Percentiles rank a stretch among this genome's conserved stretches.
These are phyloP conservation scores for Plasmodium gonderi DNA, from an alignment of 169 alveolate genomes.

Conservation along the genomic window DNA sequence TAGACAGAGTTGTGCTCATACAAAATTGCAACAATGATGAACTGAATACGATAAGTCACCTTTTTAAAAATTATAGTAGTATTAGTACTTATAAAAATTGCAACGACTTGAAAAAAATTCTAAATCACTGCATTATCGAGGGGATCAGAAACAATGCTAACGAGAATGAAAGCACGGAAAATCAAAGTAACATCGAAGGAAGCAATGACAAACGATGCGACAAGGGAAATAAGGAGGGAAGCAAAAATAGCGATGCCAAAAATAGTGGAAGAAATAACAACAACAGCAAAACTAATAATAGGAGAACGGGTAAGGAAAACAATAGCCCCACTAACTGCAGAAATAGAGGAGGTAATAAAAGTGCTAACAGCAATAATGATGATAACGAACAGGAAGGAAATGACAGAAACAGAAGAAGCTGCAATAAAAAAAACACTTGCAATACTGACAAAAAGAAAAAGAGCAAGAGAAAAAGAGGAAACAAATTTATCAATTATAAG, in stretches of 20 bases:
- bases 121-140: background rate
- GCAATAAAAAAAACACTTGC: background rate
- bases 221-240: background rate
- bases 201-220: background rate
- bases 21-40: background rate
- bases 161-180: background rate
- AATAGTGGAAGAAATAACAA: background rate
- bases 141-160: background rate
- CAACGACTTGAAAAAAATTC: background rate
- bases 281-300: background rate
- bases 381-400: slow-evolving; percentile 1
- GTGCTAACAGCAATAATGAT: background rate
- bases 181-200: background rate
- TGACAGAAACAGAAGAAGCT: background rate
- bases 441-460: slow-evolving; percentile 6
- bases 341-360: background rate
- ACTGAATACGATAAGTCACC: background rate
- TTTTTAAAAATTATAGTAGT: background rate
- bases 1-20: background rate
- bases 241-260: background rate
- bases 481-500: background rate
- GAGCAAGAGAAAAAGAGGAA: background rate
- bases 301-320: background rate
- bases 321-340: background rate
- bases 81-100: background rate